Evolutionary conservation across 768 basidiomycete species (phyloP), one percentile per base, ranked within the genome.

Genomic region (Boletus pseudo-olivaceus): DNA sequence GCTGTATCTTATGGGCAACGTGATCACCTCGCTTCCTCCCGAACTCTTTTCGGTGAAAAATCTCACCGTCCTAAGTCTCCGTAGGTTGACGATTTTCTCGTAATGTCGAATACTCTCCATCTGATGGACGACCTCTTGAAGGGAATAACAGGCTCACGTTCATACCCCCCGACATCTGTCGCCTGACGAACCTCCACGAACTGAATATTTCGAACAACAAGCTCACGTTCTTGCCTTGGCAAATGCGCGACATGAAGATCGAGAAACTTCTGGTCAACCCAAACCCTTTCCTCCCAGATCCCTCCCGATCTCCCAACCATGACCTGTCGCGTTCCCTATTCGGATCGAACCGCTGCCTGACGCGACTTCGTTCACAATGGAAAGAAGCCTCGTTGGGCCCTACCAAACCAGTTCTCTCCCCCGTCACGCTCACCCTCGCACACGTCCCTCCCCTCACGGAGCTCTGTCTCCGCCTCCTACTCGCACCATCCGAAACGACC

Each of bases 151-250:
- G 65, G 11, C 68, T 91, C 7, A 75, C 69, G 2, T 72, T 70
- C 38, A 66, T 90, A 19, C 87, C 88, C 2, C 81, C 88, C 0
- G 85, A 86, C 47, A 84, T 90, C 34, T 72, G 68, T 19, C 72
- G 71, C 7, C 73, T 90, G 17, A 71, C 63, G 9, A 78, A 78
- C 46, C 76, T 90, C 3, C 73, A 73, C 46, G 79, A 83, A 41
- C 74, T 90, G 7, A 85, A 88, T 55, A 61, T 90, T 4, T 75
- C 84, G 0, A 74, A 76, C 49, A 90, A 90, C 65, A 66, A 70
- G 32, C 68, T 90, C 2, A 61, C 65, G 51, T 86, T 79, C 65
- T 67, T 90, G 0, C 88, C 88, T 14, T 77, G 83, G 7, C 87
- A 90, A 63, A 77, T 90, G 64, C 66, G 77, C n/a, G 63, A 70